Evolutionary conservation across 169 alveolate genomes (phyloP).

Genomic region (Cystoisospora suis): DNA sequence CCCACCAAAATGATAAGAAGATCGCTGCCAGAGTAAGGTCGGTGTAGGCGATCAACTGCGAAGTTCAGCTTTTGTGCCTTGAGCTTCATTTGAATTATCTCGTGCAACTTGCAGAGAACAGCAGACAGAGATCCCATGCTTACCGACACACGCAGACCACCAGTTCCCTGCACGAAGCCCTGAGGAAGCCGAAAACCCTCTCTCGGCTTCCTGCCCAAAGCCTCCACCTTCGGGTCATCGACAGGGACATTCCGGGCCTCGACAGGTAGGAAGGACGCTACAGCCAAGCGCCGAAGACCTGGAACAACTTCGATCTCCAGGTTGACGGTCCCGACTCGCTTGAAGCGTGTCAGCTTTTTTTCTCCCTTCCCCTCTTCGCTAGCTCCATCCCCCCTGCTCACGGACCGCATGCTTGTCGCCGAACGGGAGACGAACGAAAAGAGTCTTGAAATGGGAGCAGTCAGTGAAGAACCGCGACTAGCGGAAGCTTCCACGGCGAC

Average conservation of each 20-base stretch:
- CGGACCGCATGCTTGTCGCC: not conserved
- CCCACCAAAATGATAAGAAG: not conserved
- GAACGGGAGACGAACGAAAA: not conserved
- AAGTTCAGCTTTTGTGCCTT: not conserved
- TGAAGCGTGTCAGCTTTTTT: not conserved
- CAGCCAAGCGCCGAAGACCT: not conserved
- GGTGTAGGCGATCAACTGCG: not conserved
- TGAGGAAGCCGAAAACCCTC: not conserved
- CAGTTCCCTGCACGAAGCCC: not conserved
- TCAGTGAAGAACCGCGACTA: not conserved
- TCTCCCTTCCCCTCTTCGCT: not conserved
- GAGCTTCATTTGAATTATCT: not conserved
- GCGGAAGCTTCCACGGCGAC: not conserved
- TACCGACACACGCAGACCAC: not conserved
- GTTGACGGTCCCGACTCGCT: not conserved
- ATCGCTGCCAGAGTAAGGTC: not conserved
- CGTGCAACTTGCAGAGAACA: not conserved
- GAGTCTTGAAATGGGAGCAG: not conserved
- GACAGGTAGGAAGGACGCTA: not conserved
- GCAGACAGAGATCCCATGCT: not conserved
- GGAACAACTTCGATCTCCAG: not conserved
- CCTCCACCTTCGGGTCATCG: not conserved
- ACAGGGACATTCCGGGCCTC: not conserved
- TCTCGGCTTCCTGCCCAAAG: not conserved
- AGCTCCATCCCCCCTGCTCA: too few relatives aligned